phyloP scores from a whole-genome alignment of 192 early-diverging fungal species.

The Spizellomyces sp. region DNA sequence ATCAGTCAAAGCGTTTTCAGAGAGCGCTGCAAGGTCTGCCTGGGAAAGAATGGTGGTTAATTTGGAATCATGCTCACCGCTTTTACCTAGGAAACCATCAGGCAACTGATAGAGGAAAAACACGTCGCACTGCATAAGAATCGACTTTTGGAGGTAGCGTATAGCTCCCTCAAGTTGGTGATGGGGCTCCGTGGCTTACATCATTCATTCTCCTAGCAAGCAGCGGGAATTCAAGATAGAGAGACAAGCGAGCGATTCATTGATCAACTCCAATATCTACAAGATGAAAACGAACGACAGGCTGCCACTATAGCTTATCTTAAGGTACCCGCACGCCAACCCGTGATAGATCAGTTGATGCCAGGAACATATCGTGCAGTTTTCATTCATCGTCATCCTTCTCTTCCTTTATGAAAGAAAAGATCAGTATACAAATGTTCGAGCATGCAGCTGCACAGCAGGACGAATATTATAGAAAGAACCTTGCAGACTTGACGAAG shows the following conservation, averaged over 20 bases:
- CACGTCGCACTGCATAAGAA: constrained; percentile 41
- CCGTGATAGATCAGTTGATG: neutral
- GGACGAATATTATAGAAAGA: constrained; percentile 48
- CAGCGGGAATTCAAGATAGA: constrained; percentile 38
- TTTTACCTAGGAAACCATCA: constrained; percentile 41
- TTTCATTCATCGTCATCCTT: neutral
- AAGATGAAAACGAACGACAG: constrained; percentile 48
- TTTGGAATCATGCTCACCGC: neutral
- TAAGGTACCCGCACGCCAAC: constrained; percentile 29
- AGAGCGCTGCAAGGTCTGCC: constrained; percentile 41
- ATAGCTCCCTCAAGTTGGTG: neutral
- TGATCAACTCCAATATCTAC: constrained; percentile 44
- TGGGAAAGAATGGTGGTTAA: neutral
- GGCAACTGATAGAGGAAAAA: constrained; percentile 48
- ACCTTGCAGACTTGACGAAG: constrained; percentile 47
- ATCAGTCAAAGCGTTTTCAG: constrained; percentile 35
- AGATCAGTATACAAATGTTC: constrained; percentile 44
- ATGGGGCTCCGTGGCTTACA: neutral
- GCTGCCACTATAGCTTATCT: constrained; percentile 44
- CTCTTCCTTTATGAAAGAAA: constrained; percentile 10
- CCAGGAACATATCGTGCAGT: neutral
- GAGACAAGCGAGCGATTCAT: constrained; percentile 39
- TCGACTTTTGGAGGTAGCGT: constrained; percentile 37
- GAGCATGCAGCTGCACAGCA: constrained; percentile 47
- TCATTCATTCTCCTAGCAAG: constrained; percentile 22